Conservation (phyloP, 768 basidiomycete genomes). For the Heimioporus sp. region DNA sequence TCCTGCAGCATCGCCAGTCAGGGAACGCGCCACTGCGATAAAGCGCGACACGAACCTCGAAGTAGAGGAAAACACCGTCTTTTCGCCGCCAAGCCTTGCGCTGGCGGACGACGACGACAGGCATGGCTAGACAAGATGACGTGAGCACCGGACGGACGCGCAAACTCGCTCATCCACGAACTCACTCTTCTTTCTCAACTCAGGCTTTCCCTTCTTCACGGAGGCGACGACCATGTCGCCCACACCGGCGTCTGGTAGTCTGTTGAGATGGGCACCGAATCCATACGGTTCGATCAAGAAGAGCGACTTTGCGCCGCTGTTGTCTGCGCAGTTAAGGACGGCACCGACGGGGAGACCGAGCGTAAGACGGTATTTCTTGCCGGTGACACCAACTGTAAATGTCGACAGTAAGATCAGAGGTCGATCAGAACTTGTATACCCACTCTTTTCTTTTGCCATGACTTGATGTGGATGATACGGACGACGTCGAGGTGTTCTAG, state of each 20-base stretch:
- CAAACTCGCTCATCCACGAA: too few species aligned
- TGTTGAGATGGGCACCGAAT: conserved; percentile 94
- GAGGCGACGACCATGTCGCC: conserved; percentile 96
- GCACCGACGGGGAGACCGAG: conserved; percentile 93
- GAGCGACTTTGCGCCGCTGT: conserved; percentile 97
- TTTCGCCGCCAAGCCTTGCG: conserved; percentile 97
- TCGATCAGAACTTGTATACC: background rate
- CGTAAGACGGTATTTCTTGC: conserved; percentile 96
- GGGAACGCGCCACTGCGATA: background rate
- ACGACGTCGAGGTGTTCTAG: background rate
- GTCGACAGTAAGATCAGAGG: background rate
- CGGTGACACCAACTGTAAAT: conserved; percentile 58
- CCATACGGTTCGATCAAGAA: conserved; percentile 95
- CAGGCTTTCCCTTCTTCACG: conserved; percentile 99
- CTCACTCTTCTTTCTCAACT: conserved; percentile 98
- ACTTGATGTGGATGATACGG: conserved; percentile 5
- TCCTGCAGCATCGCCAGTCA: conserved; percentile 46
- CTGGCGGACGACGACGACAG: conserved; percentile 94
- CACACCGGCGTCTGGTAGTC: conserved; percentile 93
- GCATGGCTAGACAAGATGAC: conserved; percentile 68
- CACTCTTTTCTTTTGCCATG: conserved; percentile 28
- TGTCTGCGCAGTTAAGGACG: conserved; percentile 97
- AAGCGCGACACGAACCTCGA: conserved; percentile 57
- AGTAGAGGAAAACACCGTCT: conserved; percentile 99
- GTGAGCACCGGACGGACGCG: too few species aligned